Evolutionary conservation across 805 yeast species (phyloP).

Genomic region (Zygosaccharomyces rouxii): DNA sequence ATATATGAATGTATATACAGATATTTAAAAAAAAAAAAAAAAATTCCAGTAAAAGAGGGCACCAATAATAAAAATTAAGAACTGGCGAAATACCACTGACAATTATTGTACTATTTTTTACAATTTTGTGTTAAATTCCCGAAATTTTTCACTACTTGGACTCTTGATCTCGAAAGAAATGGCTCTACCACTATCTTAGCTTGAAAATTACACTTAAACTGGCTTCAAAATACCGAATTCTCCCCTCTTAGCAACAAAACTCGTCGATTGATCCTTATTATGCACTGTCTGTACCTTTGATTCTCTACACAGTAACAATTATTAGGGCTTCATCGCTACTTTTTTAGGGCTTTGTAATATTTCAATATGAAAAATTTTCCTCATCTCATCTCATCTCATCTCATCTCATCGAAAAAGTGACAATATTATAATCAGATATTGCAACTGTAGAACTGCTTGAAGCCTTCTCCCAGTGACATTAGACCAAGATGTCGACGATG

Average conservation of each 20-base stretch:
- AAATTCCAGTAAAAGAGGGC: not conserved
- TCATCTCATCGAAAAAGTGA: not conserved
- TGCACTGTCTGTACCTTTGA: not conserved
- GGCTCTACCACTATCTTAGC: no score
- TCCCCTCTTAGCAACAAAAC: not conserved
- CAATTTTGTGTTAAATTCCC: no score
- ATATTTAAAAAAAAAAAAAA: not conserved
- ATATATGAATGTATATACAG: not conserved
- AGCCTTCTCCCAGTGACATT: not conserved
- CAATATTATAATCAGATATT: no score
- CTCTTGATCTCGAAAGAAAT: no score
- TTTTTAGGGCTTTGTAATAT: constrained; percentile 2
- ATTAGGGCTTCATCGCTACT: not conserved
- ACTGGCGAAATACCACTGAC: not conserved
- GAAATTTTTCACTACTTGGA: no score
- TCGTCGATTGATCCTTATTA: not conserved
- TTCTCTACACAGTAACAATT: not conserved
- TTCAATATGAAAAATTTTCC: constrained; percentile 13
- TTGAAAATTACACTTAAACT: no score
- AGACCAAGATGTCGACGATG: constrained; percentile 19
- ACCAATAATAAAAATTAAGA: not conserved
- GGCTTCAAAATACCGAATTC: not conserved
- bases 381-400: constrained; percentile 22
- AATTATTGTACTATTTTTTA: not conserved
- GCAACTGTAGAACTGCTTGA: no score